Evolutionary conservation across 371 early-diverging fungal species (phyloP).

Genomic region (Mortierella sp.): DNA sequence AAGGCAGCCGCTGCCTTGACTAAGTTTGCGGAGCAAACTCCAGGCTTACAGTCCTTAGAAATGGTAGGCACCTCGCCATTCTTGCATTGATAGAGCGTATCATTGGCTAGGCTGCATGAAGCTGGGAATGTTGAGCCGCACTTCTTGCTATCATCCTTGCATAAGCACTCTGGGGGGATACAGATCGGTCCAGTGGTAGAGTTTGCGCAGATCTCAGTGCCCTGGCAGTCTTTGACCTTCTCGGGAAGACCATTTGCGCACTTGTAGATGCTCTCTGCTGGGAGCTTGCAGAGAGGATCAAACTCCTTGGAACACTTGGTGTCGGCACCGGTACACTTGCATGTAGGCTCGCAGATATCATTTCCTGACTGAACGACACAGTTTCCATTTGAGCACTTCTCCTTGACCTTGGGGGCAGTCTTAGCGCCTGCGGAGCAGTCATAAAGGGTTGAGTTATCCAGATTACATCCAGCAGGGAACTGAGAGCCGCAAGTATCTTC

Average conservation of each 20-base stretch:
- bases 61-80: not conserved
- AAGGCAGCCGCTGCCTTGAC: not conserved
- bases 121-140: conserved; percentile 7
- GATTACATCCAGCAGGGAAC: conserved; percentile 8
- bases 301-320: conserved; percentile 8
- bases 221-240: not conserved
- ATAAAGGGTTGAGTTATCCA: conserved; percentile 10
- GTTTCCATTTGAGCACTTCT: not conserved
- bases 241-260: conserved; percentile 5
- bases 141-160: not conserved
- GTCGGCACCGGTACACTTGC: conserved; percentile 1
- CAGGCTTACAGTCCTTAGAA: conserved; percentile 8
- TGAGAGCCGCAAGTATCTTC: not conserved
- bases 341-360: not conserved
- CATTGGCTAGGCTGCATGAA: not conserved
- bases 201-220: not conserved
- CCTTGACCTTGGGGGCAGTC: not conserved
- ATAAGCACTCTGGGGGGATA: not conserved
- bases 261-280: conserved; percentile 7
- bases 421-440: not conserved
- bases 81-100: conserved; percentile 10
- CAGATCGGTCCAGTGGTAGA: conserved; percentile 1
- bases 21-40: conserved; percentile 9
- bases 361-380: conserved; percentile 5
- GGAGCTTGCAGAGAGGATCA: conserved; percentile 10